Evolutionary conservation across 768 basidiomycete genomes (phyloP), one percentile per base, ranked within the genome.

Genomic region (Boletus reticulatus): DNA sequence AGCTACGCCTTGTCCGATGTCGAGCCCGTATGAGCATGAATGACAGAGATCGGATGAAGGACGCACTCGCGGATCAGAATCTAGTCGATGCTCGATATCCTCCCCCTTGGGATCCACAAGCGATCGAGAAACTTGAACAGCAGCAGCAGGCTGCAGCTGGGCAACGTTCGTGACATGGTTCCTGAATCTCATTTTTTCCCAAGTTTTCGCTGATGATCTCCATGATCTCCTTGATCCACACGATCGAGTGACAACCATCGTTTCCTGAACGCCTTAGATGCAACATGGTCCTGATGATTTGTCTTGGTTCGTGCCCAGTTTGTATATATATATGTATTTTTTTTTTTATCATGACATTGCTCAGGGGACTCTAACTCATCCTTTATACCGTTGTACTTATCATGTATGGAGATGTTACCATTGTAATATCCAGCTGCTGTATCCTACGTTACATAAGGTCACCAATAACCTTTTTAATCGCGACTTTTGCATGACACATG

Each of bases 21-120:
- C 82, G 82, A 20, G 83, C 81, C 29, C 81, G 89, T 22, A 91
- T 88, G 89, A 75, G 72, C 38, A 92, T 92, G 89, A 85, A 78
- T 46, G 83, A 84, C 55, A 76, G 76, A 34, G 89, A 91, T 60
- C 81, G 90, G 6, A 67, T 91, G 57, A 83, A 82, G 47, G 89
- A 92, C 63, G 90, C 88, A 1, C 80, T 85, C 19, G 84, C 87
- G 4, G 90, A 92, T 68, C 80, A 87, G 74, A 92, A 92, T 61
- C 78, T 92, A 27, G 85, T 83, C 43, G 90, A 92, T 62, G 79
- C 82, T 16, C 78, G 88, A 41, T 74, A 75, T 54, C 89, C 89
- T 12, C 83, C 88, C 1, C 89, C 90, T 34, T 87, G 85, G 85
- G 85, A 86, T 56, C 79, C 73, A 39, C 80, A 78, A 62, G 71